Base-by-base conservation (phyloP, 805 yeast genomes). In the Schwanniomyces polymorphus region DNA sequence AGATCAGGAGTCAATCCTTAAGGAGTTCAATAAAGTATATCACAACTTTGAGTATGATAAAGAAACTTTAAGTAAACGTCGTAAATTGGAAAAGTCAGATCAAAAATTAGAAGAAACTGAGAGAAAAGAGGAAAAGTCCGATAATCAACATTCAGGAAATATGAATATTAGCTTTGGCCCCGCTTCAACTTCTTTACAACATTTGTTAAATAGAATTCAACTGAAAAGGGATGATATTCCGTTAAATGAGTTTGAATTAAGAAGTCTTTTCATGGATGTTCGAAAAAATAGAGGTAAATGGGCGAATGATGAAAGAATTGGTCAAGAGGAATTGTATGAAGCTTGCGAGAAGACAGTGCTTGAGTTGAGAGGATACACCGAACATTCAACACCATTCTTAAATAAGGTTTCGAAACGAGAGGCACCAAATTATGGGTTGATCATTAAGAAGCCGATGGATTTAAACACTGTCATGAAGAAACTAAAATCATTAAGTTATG, bases 321-420 rank as follows among this genome's bases (percentile, higher is more conserved):
- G 99, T 6, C 99, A 94, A 68, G 99, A 94, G 62, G 99, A 95
- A 64, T 76, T 94, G 18, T 94, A 94, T 60, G 99, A 95, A 57
- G 97, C 97, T 0, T 92, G 97, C 59, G 99, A 94, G 58, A 91
- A 91, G 60, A 99, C 94, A 1, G 91, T 92, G 0, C 71, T 85
- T 53, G 98, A 94, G 58, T 71, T 94, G 27, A 78, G 99, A 60
- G 88, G 92, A 6, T 89, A 86, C 56, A 92, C 99, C 0, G 97
- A 94, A 60, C 98, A 94, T 67, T 91, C 97, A 0, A 91, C 97
- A 1, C 96, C 98, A 0, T 94, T 94, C 60, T 74, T 94, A 54
- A 94, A 91, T 68, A 88, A 89, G 61, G 99, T 94, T n/a, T 89
- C 94, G 48, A 94, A 94, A 63, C 79, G 99, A 46, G 99, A 94